phyloP scores from a whole-genome alignment of 805 yeast genomes.

The Wickerhamomyces alni region DNA sequence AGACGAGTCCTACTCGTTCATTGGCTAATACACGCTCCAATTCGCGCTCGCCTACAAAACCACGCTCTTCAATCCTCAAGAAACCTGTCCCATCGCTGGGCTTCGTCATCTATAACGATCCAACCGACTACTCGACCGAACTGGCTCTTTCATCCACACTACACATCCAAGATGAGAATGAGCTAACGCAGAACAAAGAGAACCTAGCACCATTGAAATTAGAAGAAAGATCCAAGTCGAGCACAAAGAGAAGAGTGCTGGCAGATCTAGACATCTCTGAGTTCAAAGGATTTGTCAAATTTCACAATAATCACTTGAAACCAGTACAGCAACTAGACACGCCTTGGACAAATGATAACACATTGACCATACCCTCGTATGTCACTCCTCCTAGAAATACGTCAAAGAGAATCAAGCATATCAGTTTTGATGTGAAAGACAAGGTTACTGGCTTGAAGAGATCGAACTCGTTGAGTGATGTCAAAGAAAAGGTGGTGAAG shows the following conservation, averaged over 20 bases:
- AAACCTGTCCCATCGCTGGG: constrained; percentile 11
- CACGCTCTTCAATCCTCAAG: not conserved
- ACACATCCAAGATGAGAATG: constrained; percentile 15
- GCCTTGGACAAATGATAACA: constrained; percentile 12
- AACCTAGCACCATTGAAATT: constrained; percentile 8
- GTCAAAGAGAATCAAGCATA: constrained; percentile 11
- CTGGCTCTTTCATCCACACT: constrained; percentile 9
- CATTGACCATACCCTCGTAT: constrained; percentile 14
- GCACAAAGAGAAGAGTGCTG: constrained; percentile 4
- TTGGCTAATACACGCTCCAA: not conserved
- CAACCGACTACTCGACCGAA: constrained; percentile 17
- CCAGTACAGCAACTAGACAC: constrained; percentile 9
- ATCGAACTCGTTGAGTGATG: constrained; percentile 15
- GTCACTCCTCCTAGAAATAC: constrained; percentile 22
- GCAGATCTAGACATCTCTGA: constrained; percentile 14
- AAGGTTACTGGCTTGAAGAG: constrained; percentile 11
- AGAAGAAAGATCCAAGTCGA: not conserved
- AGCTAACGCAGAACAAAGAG: constrained; percentile 13
- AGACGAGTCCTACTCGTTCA: not conserved
- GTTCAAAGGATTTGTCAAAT: constrained; percentile 14
- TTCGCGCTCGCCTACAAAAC: not conserved
- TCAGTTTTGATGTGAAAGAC: constrained; percentile 11
- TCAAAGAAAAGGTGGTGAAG: constrained; percentile 19
- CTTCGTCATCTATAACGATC: constrained; percentile 21
- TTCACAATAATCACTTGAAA: constrained; percentile 1